phyloP scores from a whole-genome alignment of 371 early-diverging fungal species.

The Mucor indicus region DNA sequence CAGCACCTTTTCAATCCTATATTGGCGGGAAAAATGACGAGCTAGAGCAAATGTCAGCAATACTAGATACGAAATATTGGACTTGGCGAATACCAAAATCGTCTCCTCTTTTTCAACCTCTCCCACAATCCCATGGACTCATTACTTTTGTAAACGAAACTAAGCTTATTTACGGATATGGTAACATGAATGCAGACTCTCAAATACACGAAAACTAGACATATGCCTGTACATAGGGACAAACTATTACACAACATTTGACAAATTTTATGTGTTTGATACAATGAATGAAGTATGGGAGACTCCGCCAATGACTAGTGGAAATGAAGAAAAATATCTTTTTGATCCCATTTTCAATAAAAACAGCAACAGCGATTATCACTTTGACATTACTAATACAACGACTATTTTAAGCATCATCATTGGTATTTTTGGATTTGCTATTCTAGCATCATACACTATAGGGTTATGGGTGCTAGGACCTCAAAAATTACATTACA shows the following conservation, averaged over 20 bases:
- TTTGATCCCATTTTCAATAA: neutral
- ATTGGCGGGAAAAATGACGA: neutral
- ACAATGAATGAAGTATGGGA: slow-evolving; percentile 2
- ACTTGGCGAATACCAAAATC: slow-evolving; percentile 6
- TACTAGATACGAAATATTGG: slow-evolving; percentile 10
- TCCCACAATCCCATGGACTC: slow-evolving; percentile 6
- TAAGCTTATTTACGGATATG: slow-evolving; percentile 8
- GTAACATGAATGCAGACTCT: neutral
- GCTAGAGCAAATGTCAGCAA: slow-evolving; percentile 1
- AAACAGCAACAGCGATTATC: neutral
- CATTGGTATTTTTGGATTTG: neutral
- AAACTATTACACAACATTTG: slow-evolving; percentile 5
- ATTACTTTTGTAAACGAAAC: neutral
- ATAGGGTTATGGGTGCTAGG: slow-evolving; percentile 5
- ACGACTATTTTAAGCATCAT: slow-evolving; percentile 13
- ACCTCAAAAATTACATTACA: neutral
- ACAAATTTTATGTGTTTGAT: slow-evolving; percentile 8
- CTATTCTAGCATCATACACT: neutral
- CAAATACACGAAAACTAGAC: neutral
- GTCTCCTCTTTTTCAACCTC: slow-evolving; percentile 1
- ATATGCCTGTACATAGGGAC: neutral
- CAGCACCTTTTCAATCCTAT: slow-evolving; percentile 10
- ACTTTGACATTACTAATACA: neutral
- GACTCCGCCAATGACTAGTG: neutral
- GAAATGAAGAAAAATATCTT: neutral